A percentile compares a stretch with the other conserved stretches of the same genome.
phyloP scores from a whole-genome alignment of 345 rosid species.

The Carallia brachiata region DNA sequence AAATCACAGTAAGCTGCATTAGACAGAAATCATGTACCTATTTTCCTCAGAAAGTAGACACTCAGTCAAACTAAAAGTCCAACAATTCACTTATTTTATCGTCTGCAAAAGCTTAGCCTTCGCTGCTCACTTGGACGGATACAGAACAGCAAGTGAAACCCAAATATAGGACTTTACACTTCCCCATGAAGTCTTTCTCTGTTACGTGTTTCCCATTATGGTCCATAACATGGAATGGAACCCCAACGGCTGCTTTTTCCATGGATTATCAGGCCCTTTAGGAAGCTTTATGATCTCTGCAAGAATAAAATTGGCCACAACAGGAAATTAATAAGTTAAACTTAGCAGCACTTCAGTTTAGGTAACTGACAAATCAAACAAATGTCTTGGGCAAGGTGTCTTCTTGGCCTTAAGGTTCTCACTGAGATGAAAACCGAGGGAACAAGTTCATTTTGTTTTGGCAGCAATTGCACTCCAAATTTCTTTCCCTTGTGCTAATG shows the following conservation, averaged over 20 bases:
- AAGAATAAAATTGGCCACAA: slow-evolving; percentile 15
- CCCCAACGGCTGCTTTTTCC: slow-evolving; percentile 92
- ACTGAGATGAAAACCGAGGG: too few relatives aligned
- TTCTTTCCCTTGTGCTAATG: too few relatives aligned
- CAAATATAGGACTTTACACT: slow-evolving; percentile 81
- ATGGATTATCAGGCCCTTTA: slow-evolving; percentile 76
- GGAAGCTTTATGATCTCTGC: slow-evolving; percentile 65
- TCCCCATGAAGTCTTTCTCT: slow-evolving; percentile 77
- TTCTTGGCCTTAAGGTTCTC: too few relatives aligned
- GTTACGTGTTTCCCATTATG: slow-evolving; percentile 73
- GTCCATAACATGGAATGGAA: slow-evolving; percentile 77
- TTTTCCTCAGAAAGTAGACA: neutral
- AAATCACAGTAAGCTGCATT: neutral
- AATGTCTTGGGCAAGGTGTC: too few relatives aligned
- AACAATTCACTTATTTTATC: slow-evolving; percentile 82
- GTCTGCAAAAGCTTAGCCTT: slow-evolving; percentile 67
- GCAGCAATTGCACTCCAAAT: too few relatives aligned
- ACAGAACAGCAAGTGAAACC: slow-evolving; percentile 95
- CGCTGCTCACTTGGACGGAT: slow-evolving; percentile 87
- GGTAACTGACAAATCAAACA: too few relatives aligned
- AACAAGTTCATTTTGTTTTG: too few relatives aligned
- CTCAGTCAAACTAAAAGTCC: neutral
- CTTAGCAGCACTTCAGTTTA: neutral
- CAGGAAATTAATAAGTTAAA: neutral
- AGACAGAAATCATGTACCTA: neutral